Base-by-base conservation (phyloP, 768 basidiomycete species). In the Scleroderma citrinum region DNA sequence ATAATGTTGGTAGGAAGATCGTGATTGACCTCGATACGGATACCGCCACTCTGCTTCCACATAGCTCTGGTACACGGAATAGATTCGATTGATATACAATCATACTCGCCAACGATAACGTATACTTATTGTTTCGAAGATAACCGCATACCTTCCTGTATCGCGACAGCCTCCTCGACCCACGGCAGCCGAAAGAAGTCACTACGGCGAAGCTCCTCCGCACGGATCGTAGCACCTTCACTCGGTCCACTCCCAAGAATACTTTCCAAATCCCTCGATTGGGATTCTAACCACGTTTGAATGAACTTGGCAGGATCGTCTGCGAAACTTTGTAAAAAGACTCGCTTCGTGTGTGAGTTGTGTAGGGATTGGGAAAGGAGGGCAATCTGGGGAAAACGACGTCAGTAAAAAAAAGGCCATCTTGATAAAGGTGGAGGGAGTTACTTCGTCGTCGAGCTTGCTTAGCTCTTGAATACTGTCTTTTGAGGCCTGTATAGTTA, bases 151-250 rank as follows among this genome's bases (percentile, higher is more conserved):
- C 90, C 89, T 57, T 94, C 91, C 57, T 91, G 86, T 19, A 94
- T 79, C 7, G 86, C 83, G 45, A 92, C 83, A 6, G 91, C 92
- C 72, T 82, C 81, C 57, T 87, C 85, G 12, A 96, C 92, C 93
- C 93, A 97, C 4, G 92, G 89, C 61, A 95, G 66, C 53, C 77
- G 75, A 77, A 96, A 97, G 69, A 92, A 87, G 63, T 96, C 92
- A 60, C 88, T 92, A 45, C 91, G 71, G 53, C 84, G 78, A 47
- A 96, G 69, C 62, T 96, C 92, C 56, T 95, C 92, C 49, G 89
- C 88, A n/a, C 88, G 71, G 10, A 94, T 77, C 2, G 82, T 82
- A 61, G 80, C 75, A 23, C 86, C 87, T 55, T 89, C 87, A 34
- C 81, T 83, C 3, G 86, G 81, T 1, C 91, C 92, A 62, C 86